Evolutionary conservation across 2,329 filamentous ascomycete species (phyloP).

Genomic region (Zelopaecilomyces penicillatus): DNA sequence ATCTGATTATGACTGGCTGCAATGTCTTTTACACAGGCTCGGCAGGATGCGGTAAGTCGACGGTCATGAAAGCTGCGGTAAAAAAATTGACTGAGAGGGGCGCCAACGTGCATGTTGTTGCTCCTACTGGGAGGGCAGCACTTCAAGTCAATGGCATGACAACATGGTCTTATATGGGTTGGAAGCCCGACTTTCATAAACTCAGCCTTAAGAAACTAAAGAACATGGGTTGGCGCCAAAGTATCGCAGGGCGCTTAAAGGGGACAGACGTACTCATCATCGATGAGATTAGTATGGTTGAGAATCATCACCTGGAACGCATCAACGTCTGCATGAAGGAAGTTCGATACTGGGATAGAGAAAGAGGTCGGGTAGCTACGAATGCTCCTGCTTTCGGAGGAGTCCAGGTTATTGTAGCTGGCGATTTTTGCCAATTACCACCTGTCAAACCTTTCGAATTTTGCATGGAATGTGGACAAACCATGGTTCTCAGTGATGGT

Average conservation of each 20-base stretch:
- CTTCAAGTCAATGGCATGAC: slow-evolving; percentile 49
- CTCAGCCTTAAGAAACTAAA: slow-evolving; percentile 5
- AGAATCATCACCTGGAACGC: slow-evolving; percentile 33
- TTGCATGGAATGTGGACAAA: slow-evolving; percentile 13
- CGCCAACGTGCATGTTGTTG: slow-evolving; percentile 40
- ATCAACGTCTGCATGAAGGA: slow-evolving; percentile 25
- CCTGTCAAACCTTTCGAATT: slow-evolving; percentile 46
- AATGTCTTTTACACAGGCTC: slow-evolving; percentile 61
- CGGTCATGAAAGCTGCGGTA: slow-evolving; percentile 17
- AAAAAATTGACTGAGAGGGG: slow-evolving; percentile 5
- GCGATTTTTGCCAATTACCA: slow-evolving; percentile 52
- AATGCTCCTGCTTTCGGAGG: slow-evolving; percentile 15
- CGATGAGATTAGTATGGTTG: slow-evolving; percentile 60
- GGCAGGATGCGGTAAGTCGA: slow-evolving; percentile 38
- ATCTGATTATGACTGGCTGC: slow-evolving; percentile 39
- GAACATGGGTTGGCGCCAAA: background rate
- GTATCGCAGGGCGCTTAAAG: slow-evolving; percentile 28
- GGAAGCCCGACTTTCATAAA: slow-evolving; percentile 30
- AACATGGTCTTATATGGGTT: slow-evolving; percentile 49
- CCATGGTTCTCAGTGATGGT: slow-evolving; percentile 11
- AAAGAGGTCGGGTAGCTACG: no score
- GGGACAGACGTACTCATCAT: slow-evolving; percentile 50
- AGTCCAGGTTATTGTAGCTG: slow-evolving; percentile 18
- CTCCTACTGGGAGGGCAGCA: slow-evolving; percentile 53
- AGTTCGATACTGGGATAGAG: slow-evolving; percentile 1